Conservation (phyloP, 306 rosid genomes). For the Phaseolus lunatus region DNA sequence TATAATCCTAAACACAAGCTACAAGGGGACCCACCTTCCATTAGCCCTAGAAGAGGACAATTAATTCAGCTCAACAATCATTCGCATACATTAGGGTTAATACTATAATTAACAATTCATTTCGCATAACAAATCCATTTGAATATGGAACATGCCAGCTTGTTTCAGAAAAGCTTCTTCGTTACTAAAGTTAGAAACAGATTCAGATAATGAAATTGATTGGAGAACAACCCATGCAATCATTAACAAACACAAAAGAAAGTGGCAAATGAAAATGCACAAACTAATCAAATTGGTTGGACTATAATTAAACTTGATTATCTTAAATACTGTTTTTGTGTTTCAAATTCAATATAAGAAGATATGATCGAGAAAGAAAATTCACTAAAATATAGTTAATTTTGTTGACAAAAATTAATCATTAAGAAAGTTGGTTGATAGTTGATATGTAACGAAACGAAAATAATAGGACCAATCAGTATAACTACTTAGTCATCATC, state of each 20-base stretch:
- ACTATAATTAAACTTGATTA: no score
- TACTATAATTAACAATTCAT: slow-evolving; percentile 40
- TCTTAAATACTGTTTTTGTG: no score
- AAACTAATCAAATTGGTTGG: neutral
- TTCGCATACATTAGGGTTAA: slow-evolving; percentile 27
- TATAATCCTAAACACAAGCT: slow-evolving; percentile 37
- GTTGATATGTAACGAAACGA: no score
- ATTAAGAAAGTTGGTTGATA: no score
- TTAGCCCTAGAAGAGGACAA: slow-evolving; percentile 32
- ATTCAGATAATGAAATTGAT: slow-evolving; percentile 33
- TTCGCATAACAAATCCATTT: slow-evolving; percentile 27
- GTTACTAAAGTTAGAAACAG: slow-evolving; percentile 33
- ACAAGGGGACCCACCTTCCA: slow-evolving; percentile 45
- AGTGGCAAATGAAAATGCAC: slow-evolving; percentile 11
- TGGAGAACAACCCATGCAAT: slow-evolving; percentile 41
- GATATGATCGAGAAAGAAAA: no score
- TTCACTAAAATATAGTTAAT: no score
- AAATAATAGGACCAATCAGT: no score
- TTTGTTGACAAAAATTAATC: no score
- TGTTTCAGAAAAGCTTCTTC: slow-evolving; percentile 31
- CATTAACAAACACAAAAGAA: slow-evolving; percentile 14
- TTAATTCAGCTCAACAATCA: slow-evolving; percentile 27
- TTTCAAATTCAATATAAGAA: no score
- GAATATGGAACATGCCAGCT: slow-evolving; percentile 46
- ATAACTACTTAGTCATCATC: no score